Percentiles rank a stretch among this genome's conserved stretches.
Evolutionary conservation across 2,329 filamentous ascomycete species (phyloP).

Genomic region (Xylariaceae sp.): DNA sequence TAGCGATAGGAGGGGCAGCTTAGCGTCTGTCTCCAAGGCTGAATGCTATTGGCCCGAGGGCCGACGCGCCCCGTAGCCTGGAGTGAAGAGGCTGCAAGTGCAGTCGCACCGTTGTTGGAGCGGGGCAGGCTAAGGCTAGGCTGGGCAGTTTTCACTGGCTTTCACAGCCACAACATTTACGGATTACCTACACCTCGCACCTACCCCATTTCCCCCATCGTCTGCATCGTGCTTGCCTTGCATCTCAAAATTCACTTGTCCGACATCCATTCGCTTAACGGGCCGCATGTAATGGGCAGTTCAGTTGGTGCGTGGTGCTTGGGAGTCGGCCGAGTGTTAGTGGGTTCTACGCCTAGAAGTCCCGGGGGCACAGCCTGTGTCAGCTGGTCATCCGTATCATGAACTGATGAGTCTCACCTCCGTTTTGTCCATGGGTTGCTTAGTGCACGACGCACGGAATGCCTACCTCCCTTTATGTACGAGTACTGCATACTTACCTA

Average conservation of each 20-base stretch:
- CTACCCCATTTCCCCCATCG: background rate
- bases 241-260: slow-evolving; percentile 12
- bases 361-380: too few relatives aligned
- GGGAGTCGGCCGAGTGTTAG: too few relatives aligned
- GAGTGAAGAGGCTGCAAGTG: slow-evolving; percentile 8
- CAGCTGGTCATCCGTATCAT: too few relatives aligned
- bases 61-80: background rate
- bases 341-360: too few relatives aligned
- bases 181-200: too few relatives aligned
- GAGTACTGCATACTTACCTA: background rate
- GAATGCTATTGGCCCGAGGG: slow-evolving; percentile 9
- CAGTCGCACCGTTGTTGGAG: slow-evolving; percentile 6
- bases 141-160: slow-evolving; percentile 1
- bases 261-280: slow-evolving; percentile 19
- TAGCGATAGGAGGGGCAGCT: background rate
- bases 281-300: background rate
- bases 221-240: slow-evolving; percentile 14
- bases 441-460: background rate
- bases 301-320: background rate
- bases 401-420: too few relatives aligned
- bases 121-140: slow-evolving; percentile 19
- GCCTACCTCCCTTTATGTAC: background rate
- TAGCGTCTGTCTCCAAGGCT: background rate
- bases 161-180: slow-evolving; percentile 8
- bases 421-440: too few relatives aligned